These are phyloP conservation scores for Naganishia sp. DNA, from an alignment of 1,284 basidiomycete genomes.

Conservation along the genomic window DNA sequence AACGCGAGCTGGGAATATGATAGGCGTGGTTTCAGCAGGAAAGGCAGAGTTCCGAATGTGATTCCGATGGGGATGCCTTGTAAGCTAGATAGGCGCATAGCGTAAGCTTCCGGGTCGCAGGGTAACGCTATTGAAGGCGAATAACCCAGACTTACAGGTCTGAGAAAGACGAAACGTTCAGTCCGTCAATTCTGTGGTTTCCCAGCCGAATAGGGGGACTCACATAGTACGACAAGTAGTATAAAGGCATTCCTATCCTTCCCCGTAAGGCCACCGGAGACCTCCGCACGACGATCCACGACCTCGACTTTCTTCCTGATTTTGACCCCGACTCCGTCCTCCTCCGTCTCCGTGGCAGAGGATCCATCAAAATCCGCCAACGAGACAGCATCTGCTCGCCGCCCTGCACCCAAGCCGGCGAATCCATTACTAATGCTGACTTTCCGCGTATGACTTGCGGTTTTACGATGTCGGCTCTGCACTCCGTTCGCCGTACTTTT, in stretches of 20 bases:
- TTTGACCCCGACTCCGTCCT: constrained; percentile 6
- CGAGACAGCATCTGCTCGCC: constrained; percentile 15
- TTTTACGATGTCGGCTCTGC: constrained; percentile 24
- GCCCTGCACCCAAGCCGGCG: constrained; percentile 14
- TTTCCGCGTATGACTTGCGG: constrained; percentile 12
- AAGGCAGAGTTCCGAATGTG: constrained; percentile 82
- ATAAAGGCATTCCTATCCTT: constrained; percentile 80
- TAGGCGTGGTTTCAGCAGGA: constrained; percentile 89
- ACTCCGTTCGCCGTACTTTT: constrained; percentile 3
- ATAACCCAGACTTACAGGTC: constrained; percentile 38
- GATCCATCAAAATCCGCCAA: constrained; percentile 14
- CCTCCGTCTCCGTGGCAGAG: constrained; percentile 7
- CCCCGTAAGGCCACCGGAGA: constrained; percentile 33
- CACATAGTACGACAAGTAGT: constrained; percentile 84
- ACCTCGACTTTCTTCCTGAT: constrained; percentile 16
- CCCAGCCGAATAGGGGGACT: constrained; percentile 46
- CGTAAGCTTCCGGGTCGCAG: constrained; percentile 10
- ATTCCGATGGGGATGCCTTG: constrained; percentile 91
- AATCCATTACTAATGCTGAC: constrained; percentile 25
- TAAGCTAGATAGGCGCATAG: constrained; percentile 60
- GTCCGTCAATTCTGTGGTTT: no score
- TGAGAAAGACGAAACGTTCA: constrained; percentile 13
- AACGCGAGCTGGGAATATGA: constrained; percentile 96
- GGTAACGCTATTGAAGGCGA: not conserved
- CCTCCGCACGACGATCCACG: constrained; percentile 17